Percentiles rank a stretch among this genome's conserved stretches.
Evolutionary conservation across 495 filamentous ascomycete species (phyloP).

Genomic region (Penicillium cataractarum): DNA sequence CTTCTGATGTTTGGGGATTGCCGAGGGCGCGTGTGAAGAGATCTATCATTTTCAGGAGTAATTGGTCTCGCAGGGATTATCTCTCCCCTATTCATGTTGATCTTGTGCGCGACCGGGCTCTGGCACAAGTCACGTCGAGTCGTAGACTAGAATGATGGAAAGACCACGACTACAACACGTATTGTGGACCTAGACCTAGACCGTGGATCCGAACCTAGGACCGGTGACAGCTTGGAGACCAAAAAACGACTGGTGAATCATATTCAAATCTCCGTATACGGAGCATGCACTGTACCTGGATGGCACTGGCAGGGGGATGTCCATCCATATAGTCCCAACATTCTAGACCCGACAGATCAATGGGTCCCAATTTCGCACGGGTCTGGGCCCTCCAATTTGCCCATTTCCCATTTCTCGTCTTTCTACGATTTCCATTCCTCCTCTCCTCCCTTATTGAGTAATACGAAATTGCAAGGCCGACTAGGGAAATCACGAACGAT

Average conservation of each 20-base stretch:
- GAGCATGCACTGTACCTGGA: too few species aligned
- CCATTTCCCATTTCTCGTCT: neutral
- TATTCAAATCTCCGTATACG: neutral
- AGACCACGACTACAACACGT: neutral
- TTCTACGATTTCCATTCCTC: neutral
- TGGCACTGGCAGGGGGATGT: too few species aligned
- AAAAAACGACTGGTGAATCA: neutral
- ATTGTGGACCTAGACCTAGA: conserved; percentile 2
- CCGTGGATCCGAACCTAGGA: neutral
- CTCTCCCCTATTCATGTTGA: neutral
- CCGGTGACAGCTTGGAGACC: neutral
- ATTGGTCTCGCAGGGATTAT: neutral
- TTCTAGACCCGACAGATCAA: conserved; percentile 35
- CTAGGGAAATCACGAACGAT: conserved; percentile 19
- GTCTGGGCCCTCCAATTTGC: too few species aligned
- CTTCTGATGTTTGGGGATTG: neutral
- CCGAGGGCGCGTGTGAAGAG: neutral
- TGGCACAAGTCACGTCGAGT: neutral
- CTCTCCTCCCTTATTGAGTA: neutral
- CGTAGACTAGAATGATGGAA: neutral
- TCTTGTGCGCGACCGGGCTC: neutral
- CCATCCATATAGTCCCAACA: neutral
- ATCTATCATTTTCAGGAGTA: neutral
- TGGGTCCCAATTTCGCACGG: conserved; percentile 29
- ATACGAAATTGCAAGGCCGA: conserved; percentile 20